These are phyloP conservation scores for Phytopythium mirpurense DNA, from an alignment of 352 stramenopile genomes.

Conservation along the genomic window DNA sequence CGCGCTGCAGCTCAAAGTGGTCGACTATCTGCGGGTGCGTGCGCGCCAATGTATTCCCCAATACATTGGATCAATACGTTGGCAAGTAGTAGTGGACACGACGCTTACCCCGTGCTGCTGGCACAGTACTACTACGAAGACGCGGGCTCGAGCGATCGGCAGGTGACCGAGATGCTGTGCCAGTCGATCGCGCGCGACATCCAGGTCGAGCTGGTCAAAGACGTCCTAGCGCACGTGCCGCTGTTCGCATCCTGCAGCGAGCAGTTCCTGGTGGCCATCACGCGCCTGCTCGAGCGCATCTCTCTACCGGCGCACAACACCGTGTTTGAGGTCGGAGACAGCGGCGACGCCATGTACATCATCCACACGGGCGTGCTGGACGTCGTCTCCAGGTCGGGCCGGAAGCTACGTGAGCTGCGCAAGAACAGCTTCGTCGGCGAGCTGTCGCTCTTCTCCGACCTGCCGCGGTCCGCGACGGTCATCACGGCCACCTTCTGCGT, in stretches of 20 bases:
- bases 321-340: constrained; percentile 49
- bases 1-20: constrained; percentile 23
- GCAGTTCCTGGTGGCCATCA: constrained; percentile 53
- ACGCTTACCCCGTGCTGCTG: no score
- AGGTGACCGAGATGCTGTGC: constrained; percentile 61
- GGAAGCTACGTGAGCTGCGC: constrained; percentile 63
- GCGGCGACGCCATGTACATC: constrained; percentile 74
- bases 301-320: constrained; percentile 49
- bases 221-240: constrained; percentile 38
- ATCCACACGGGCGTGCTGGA: constrained; percentile 63
- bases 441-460: constrained; percentile 59
- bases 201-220: constrained; percentile 59
- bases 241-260: constrained; percentile 53
- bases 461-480: constrained; percentile 46
- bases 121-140: constrained; percentile 57
- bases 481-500: constrained; percentile 59
- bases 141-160: constrained; percentile 61
- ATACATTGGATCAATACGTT: constrained; percentile 31
- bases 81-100: constrained; percentile 21
- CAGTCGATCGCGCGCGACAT: constrained; percentile 72
- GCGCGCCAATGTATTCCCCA: constrained; percentile 15
- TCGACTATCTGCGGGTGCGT: constrained; percentile 53
- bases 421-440: constrained; percentile 69
- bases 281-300: constrained; percentile 56
- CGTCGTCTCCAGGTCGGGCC: constrained; percentile 40